phyloP scores from a whole-genome alignment of 2,329 filamentous ascomycete genomes.

The Pestalotiopsis sp. region DNA sequence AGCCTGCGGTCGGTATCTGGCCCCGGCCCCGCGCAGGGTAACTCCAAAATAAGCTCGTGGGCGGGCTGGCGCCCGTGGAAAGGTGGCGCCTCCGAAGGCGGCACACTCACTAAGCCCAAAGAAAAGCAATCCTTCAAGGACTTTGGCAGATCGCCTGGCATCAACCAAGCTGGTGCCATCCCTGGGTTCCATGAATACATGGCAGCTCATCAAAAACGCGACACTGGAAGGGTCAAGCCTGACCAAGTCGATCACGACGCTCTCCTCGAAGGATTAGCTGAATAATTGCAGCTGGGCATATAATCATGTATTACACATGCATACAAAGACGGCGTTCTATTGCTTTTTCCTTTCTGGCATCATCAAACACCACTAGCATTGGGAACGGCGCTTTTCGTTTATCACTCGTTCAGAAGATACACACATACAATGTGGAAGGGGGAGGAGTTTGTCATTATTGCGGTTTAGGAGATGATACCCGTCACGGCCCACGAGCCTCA shows the following conservation, averaged over 20 bases:
- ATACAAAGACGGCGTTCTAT: background rate
- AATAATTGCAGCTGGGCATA: constrained; percentile 27
- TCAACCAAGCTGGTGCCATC: constrained; percentile 78
- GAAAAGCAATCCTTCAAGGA: constrained; percentile 24
- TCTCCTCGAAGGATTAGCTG: constrained; percentile 61
- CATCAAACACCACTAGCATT: background rate
- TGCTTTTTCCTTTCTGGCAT: background rate
- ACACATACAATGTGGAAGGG: background rate
- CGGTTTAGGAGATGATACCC: constrained; percentile 10
- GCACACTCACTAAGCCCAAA: constrained; percentile 38
- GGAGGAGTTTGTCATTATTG: background rate
- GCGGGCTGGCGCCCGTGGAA: constrained; percentile 45
- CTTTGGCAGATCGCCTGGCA: constrained; percentile 65
- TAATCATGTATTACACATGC: background rate
- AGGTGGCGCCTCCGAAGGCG: constrained; percentile 25
- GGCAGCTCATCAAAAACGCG: constrained; percentile 51
- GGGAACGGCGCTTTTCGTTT: background rate
- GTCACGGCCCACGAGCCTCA: background rate
- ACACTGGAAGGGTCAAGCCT: constrained; percentile 60
- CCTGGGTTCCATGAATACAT: constrained; percentile 69
- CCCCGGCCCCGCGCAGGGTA: constrained; percentile 26
- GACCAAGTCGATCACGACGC: constrained; percentile 62
- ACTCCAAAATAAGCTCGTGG: constrained; percentile 43
- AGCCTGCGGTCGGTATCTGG: constrained; percentile 37
- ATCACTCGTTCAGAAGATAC: background rate